Evolutionary conservation across 495 filamentous ascomycete species (phyloP).

Genomic region (Hyaloscypha hepaticicola): DNA sequence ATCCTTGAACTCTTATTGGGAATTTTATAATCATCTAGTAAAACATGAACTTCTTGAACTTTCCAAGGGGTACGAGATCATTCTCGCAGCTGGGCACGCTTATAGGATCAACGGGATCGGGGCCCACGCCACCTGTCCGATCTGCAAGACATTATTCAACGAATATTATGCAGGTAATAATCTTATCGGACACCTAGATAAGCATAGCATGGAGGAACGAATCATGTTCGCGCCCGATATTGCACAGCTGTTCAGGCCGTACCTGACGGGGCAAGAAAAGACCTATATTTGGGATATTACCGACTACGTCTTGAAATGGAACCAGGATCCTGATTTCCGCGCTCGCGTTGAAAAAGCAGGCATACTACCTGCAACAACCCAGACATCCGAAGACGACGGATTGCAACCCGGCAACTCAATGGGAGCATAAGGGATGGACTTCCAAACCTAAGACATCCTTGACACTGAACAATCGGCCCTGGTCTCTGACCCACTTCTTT

Average conservation of each 20-base stretch:
- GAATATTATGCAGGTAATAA: too few species aligned
- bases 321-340: constrained; percentile 1
- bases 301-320: neutral
- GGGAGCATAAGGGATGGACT: neutral
- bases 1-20: neutral
- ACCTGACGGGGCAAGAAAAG: neutral
- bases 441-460: neutral
- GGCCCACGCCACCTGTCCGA: neutral
- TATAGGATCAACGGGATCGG: too few species aligned
- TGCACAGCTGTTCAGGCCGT: constrained; percentile 8
- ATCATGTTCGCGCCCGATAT: neutral
- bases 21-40: neutral
- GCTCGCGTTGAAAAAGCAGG: neutral
- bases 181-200: neutral
- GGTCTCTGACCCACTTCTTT: too few species aligned
- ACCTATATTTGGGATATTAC: neutral
- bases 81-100: neutral
- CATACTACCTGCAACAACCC: neutral
- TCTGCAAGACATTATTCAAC: too few species aligned
- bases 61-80: constrained; percentile 8
- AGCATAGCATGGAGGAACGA: neutral
- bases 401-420: neutral
- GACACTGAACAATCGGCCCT: neutral
- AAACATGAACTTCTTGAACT: neutral
- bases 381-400: neutral